Percentiles rank a stretch among this genome's conserved stretches.
Conservation (phyloP, 2,329 filamentous ascomycete species). For the Fusarium sp. region DNA sequence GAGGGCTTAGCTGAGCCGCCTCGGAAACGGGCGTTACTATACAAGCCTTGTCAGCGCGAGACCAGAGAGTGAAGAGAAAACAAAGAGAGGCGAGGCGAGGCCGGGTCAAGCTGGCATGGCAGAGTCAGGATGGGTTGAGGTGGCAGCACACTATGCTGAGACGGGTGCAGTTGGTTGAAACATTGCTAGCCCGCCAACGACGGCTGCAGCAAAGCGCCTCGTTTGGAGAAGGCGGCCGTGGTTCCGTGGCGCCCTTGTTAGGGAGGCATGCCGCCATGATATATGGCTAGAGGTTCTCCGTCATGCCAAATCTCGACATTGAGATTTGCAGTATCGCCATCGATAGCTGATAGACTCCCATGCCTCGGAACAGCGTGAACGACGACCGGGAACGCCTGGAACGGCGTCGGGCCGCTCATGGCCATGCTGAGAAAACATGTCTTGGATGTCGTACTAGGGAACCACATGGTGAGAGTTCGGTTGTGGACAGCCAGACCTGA, state of each 20-base stretch:
- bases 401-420: conserved; percentile 7
- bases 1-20: conserved; percentile 65
- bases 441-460: conserved; percentile 32
- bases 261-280: conserved; percentile 20
- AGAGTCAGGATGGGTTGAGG: conserved; percentile 15
- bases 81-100: conserved; percentile 8
- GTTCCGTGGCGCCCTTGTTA: conserved; percentile 26
- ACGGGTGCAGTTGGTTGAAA: conserved; percentile 35
- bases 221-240: background rate
- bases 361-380: background rate
- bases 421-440: conserved; percentile 26
- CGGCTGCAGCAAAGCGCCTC: conserved; percentile 29
- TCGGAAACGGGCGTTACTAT: conserved; percentile 69
- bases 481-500: conserved; percentile 10
- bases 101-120: conserved; percentile 17
- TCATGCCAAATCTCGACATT: background rate
- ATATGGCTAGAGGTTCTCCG: conserved; percentile 15
- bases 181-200: conserved; percentile 27
- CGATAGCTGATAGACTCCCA: background rate
- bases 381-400: background rate
- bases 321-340: background rate
- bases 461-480: conserved; percentile 35
- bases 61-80: conserved; percentile 13
- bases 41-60: conserved; percentile 43
- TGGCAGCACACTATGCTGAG: conserved; percentile 41